A percentile compares a stretch with the other conserved stretches of the same genome.
Conservation (phyloP, 2,329 filamentous ascomycete genomes). For the Pseudogymnoascus sp. region DNA sequence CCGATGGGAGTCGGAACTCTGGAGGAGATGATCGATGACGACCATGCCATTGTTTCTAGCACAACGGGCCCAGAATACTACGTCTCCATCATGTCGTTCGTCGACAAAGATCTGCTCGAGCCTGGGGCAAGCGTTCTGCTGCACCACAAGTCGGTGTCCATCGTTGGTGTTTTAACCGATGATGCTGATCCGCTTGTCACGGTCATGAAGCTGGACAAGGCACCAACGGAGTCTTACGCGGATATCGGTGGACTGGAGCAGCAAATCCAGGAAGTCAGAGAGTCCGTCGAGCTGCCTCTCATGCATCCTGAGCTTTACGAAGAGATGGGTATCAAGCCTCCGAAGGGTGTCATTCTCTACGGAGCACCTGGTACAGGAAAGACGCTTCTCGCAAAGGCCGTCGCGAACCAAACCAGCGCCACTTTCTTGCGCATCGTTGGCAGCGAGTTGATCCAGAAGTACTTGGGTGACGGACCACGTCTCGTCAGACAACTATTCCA, state of each 20-base stretch:
- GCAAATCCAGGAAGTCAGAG: slow-evolving; percentile 95
- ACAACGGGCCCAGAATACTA: slow-evolving; percentile 98
- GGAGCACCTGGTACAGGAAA: slow-evolving; percentile 96
- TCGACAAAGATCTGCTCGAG: slow-evolving; percentile 96
- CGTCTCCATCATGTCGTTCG: slow-evolving; percentile 99
- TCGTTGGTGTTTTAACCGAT: slow-evolving; percentile 93
- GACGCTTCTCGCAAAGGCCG: slow-evolving; percentile 89
- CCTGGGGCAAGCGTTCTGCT: slow-evolving; percentile 90
- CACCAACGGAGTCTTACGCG: slow-evolving; percentile 93
- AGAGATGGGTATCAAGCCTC: slow-evolving; percentile 99
- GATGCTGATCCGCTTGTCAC: slow-evolving; percentile 92
- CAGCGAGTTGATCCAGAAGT: slow-evolving; percentile 96
- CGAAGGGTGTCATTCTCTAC: slow-evolving; percentile 98
- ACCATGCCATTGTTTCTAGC: slow-evolving; percentile 96
- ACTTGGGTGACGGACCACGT: slow-evolving; percentile 89
- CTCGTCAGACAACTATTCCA: slow-evolving; percentile 94
- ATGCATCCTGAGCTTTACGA: slow-evolving; percentile 96
- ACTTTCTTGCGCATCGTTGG: slow-evolving; percentile 97
- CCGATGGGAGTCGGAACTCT: slow-evolving; percentile 97
- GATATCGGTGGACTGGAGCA: slow-evolving; percentile 93
- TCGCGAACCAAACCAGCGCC: slow-evolving; percentile 97
- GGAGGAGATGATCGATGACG: slow-evolving; percentile 98
- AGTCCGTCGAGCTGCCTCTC: slow-evolving; percentile 91
- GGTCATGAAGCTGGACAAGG: slow-evolving; percentile 99
- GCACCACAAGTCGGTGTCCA: slow-evolving; percentile 96